Evolutionary conservation across 345 rosid species (phyloP).

Genomic region (Pugionium cornutum): DNA sequence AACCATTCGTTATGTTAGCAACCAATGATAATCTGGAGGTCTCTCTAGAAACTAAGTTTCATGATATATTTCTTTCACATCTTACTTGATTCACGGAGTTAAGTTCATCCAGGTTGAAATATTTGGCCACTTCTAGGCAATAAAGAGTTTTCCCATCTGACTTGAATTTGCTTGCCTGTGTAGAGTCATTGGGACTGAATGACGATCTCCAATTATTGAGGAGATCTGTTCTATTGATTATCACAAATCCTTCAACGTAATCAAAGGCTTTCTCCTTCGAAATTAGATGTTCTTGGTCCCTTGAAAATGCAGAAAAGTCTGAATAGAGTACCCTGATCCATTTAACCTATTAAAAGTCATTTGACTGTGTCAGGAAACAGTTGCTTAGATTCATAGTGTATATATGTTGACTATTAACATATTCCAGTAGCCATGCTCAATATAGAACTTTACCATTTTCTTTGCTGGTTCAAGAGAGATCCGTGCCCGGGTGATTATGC

Average conservation of each 20-base stretch:
- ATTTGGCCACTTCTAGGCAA: constrained; percentile 81
- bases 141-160: constrained; percentile 79
- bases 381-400: constrained; percentile 14
- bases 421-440: background rate
- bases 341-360: constrained; percentile 59
- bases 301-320: constrained; percentile 75
- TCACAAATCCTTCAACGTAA: constrained; percentile 88
- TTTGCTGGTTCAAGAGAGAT: constrained; percentile 74
- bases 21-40: constrained; percentile 14
- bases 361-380: constrained; percentile 26
- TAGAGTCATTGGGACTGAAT: constrained; percentile 68
- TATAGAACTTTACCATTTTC: constrained; percentile 52
- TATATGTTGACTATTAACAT: background rate
- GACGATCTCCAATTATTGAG: constrained; percentile 84
- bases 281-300: constrained; percentile 81
- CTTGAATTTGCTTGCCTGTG: constrained; percentile 66
- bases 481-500: constrained; percentile 81
- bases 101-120: constrained; percentile 61
- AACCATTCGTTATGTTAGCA: constrained; percentile 24
- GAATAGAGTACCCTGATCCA: constrained; percentile 90
- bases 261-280: constrained; percentile 62
- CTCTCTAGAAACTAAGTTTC: background rate
- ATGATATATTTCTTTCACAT: constrained; percentile 4
- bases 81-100: constrained; percentile 54
- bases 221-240: constrained; percentile 73